Percentiles rank a stretch among this genome's conserved stretches.
Conservation (phyloP, 768 basidiomycete species). For the Infundibulicybe gibba region DNA sequence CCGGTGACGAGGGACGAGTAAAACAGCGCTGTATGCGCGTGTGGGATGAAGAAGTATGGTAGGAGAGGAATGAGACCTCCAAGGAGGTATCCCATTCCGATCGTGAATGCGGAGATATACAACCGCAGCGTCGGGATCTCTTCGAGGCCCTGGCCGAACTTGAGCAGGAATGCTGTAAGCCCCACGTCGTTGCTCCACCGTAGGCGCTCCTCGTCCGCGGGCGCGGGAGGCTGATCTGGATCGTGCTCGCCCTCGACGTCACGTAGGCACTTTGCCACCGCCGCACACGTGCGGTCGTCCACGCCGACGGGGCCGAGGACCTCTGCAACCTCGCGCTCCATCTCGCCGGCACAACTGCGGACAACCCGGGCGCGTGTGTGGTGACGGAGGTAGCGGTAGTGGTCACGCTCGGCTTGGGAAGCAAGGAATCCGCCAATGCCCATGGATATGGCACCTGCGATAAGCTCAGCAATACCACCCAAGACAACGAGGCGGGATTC, state of each 20-base stretch:
- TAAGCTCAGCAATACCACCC: slow-evolving; percentile 93
- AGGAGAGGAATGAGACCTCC: slow-evolving; percentile 92
- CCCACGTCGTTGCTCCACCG: slow-evolving; percentile 80
- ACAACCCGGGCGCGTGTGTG: slow-evolving; percentile 79
- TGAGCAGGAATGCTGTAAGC: slow-evolving; percentile 89
- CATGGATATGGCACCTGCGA: slow-evolving; percentile 97
- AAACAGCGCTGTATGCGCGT: slow-evolving; percentile 63
- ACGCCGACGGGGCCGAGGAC: slow-evolving; percentile 90
- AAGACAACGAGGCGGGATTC: slow-evolving; percentile 89
- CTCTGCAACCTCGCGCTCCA: slow-evolving; percentile 91
- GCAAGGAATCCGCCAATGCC: slow-evolving; percentile 98
- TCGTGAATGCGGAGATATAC: slow-evolving; percentile 91
- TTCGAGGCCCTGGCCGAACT: slow-evolving; percentile 96
- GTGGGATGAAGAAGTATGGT: slow-evolving; percentile 86
- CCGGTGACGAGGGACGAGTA: slow-evolving; percentile 83
- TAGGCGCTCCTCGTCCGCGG: slow-evolving; percentile 53
- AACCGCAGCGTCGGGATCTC: slow-evolving; percentile 83
- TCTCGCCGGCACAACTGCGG: slow-evolving; percentile 89
- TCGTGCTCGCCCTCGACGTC: slow-evolving; percentile 52
- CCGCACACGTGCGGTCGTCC: slow-evolving; percentile 73
- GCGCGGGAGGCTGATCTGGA: slow-evolving; percentile 9
- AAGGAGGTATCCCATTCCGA: slow-evolving; percentile 90
- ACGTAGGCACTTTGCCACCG: slow-evolving; percentile 74
- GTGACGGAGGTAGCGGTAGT: slow-evolving; percentile 78
- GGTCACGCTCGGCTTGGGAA: slow-evolving; percentile 94